Conservation (phyloP, 768 basidiomycete species). For the Calocera viscosa region DNA sequence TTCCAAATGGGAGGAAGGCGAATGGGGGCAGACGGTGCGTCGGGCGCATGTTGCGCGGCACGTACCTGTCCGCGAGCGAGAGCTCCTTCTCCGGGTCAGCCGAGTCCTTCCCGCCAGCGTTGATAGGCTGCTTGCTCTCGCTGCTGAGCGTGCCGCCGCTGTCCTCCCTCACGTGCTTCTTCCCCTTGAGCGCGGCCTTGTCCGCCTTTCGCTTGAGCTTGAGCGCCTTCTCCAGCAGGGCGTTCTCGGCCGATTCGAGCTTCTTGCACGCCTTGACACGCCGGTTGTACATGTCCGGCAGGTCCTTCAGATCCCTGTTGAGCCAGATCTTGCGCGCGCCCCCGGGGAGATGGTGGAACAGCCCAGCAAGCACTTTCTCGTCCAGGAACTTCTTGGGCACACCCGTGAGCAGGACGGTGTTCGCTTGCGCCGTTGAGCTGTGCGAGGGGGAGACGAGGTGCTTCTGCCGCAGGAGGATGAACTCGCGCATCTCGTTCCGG, state of each 20-base stretch:
- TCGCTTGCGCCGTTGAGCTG: conserved; percentile 69
- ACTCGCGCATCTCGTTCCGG: conserved; percentile 65
- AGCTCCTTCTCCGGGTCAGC: conserved; percentile 20
- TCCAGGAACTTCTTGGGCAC: conserved; percentile 70
- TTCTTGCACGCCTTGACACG: conserved; percentile 59
- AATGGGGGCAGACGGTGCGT: conserved; percentile 51
- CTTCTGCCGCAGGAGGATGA: conserved; percentile 65
- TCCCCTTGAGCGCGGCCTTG: conserved; percentile 37
- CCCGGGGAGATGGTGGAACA: conserved; percentile 79
- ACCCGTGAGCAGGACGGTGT: conserved; percentile 81
- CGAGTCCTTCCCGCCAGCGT: conserved; percentile 16
- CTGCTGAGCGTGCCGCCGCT: conserved; percentile 17
- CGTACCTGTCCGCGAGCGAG: conserved; percentile 39
- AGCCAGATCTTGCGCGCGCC: conserved; percentile 88
- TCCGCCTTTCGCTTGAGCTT: conserved; percentile 47
- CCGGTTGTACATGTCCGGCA: conserved; percentile 71
- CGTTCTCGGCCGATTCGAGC: conserved; percentile 77
- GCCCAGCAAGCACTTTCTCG: conserved; percentile 46
- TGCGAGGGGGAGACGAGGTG: conserved; percentile 66
- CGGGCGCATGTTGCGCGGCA: conserved; percentile 64
- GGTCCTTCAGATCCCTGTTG: conserved; percentile 76
- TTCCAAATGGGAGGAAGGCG: conserved; percentile 41
- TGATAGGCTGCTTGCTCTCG: conserved; percentile 13
- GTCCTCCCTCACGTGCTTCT: conserved; percentile 21
- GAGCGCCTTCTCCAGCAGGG: conserved; percentile 58